Evolutionary conservation across 192 early-diverging fungal genomes (phyloP), one percentile per base, ranked within the genome.

Genomic region (Nowakowskiella sp.): DNA sequence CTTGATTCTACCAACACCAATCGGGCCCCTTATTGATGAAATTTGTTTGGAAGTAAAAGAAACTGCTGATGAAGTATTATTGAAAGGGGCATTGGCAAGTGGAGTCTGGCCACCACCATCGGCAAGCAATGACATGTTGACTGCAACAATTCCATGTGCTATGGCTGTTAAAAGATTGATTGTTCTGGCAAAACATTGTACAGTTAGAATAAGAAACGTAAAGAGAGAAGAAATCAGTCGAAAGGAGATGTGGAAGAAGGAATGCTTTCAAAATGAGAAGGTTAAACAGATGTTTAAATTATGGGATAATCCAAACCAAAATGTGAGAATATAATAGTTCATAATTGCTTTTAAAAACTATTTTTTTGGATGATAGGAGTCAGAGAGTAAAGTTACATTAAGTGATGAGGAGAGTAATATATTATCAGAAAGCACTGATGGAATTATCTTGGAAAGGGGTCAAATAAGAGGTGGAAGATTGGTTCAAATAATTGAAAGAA

Each of bases 101-200:
- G 65, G 61, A 9, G 36, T 61, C 8, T 62, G 65, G 67, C 59
- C 76, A 21, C 71, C 70, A 6, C 71, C 65, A 2, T 55, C 56
- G 36, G 59, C 66, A 3, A 49, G 49, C 4, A 28, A 32, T 6
- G 68, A 77, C 27, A 78, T 78, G 76, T 47, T 77, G 1, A 53
- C 65, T 25, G 31, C 65, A 1, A 65, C 72, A 8, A 55, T 72
- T 28, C 73, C 76, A 8, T 77, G 73, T 51, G 54, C 74, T 0
- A 7, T 70, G 2, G 66, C 66, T 1, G 71, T 78, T 13, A 77
- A 77, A 45, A 73, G 66, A 53, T 53, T 78, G 16, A 64, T 77
- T 24, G 32, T 60, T 0, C 25, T 78, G 5, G 39, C 63, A 0
- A 74, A 70, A 47, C 61, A 67, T 32, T 31, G 58, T 5, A 49